Evolutionary conservation across 768 basidiomycete species (phyloP).

Genomic region (Mycena epipterygia): DNA sequence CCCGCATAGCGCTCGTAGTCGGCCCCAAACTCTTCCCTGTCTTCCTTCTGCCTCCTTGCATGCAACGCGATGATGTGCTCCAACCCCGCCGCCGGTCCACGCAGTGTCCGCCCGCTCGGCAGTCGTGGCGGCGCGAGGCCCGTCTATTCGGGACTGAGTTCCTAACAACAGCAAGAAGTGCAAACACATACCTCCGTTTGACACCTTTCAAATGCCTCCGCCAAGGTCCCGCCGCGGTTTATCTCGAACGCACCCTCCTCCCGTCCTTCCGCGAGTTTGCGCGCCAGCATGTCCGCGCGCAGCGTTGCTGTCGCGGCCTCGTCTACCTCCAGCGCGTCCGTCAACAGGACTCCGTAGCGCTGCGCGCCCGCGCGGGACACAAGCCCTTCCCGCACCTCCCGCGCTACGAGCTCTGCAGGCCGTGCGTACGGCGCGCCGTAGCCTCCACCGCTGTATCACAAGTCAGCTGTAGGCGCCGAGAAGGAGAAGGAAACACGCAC

Average conservation of each 20-base stretch:
- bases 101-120: slow-evolving; percentile 40
- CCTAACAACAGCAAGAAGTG: neutral
- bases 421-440: slow-evolving; percentile 42
- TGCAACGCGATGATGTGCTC: slow-evolving; percentile 37
- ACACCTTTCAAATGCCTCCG: slow-evolving; percentile 38
- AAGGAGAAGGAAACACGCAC: slow-evolving; percentile 23
- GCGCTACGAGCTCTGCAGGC: slow-evolving; percentile 43
- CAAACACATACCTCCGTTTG: slow-evolving; percentile 36
- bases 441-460: slow-evolving; percentile 30
- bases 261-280: slow-evolving; percentile 24
- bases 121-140: slow-evolving; percentile 40
- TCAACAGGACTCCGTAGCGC: slow-evolving; percentile 44
- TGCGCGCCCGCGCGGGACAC: slow-evolving; percentile 37
- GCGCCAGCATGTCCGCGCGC: slow-evolving; percentile 36
- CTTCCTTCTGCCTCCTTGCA: slow-evolving; percentile 38
- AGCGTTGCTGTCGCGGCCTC: slow-evolving; percentile 33
- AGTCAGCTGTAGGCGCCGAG: neutral
- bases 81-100: slow-evolving; percentile 38
- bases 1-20: slow-evolving; percentile 27
- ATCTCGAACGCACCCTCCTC: slow-evolving; percentile 38
- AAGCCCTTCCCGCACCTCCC: slow-evolving; percentile 43
- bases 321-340: slow-evolving; percentile 37
- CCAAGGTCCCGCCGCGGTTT: slow-evolving; percentile 43
- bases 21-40: slow-evolving; percentile 34
- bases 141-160: slow-evolving; percentile 21